phyloP scores from a whole-genome alignment of 306 rosid species.

The Begonia masoniana region DNA sequence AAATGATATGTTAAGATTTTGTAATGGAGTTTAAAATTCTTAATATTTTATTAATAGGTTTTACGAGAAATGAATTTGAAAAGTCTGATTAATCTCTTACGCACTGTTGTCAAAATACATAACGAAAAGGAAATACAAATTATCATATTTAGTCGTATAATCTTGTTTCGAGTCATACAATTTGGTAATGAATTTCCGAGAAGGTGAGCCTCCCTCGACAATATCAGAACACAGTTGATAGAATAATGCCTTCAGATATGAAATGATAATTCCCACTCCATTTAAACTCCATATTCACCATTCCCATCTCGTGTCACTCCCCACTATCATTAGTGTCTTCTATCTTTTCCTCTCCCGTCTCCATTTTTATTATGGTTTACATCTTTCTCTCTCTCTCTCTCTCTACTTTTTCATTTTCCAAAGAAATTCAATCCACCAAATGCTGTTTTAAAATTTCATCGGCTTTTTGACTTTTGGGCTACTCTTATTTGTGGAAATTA shows the following conservation, averaged over 20 bases:
- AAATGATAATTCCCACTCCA: slow-evolving; percentile 40
- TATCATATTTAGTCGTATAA: too few relatives aligned
- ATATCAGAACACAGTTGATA: slow-evolving; percentile 3
- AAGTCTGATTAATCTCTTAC: too few relatives aligned
- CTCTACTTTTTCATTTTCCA: background rate
- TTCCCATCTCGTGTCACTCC: slow-evolving; percentile 27
- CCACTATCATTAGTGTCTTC: slow-evolving; percentile 41
- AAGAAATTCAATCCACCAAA: background rate
- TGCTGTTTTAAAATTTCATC: background rate
- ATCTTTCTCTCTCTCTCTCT: background rate
- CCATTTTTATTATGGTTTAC: background rate
- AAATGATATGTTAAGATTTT: too few relatives aligned
- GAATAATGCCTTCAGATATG: slow-evolving; percentile 11
- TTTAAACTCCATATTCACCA: slow-evolving; percentile 24
- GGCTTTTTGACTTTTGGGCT: background rate
- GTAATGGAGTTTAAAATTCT: too few relatives aligned
- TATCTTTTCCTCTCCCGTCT: slow-evolving; percentile 13
- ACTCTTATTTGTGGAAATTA: too few relatives aligned
- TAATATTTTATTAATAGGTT: too few relatives aligned
- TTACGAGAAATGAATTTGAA: too few relatives aligned
- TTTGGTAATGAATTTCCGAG: too few relatives aligned
- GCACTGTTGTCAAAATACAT: too few relatives aligned
- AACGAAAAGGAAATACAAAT: too few relatives aligned
- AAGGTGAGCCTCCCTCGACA: too few relatives aligned
- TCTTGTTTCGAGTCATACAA: too few relatives aligned